Evolutionary conservation across 108 stramenopile genomes (phyloP), one percentile per base, ranked within the genome.

Genomic region (Mayamaea pseudoterrestris): DNA sequence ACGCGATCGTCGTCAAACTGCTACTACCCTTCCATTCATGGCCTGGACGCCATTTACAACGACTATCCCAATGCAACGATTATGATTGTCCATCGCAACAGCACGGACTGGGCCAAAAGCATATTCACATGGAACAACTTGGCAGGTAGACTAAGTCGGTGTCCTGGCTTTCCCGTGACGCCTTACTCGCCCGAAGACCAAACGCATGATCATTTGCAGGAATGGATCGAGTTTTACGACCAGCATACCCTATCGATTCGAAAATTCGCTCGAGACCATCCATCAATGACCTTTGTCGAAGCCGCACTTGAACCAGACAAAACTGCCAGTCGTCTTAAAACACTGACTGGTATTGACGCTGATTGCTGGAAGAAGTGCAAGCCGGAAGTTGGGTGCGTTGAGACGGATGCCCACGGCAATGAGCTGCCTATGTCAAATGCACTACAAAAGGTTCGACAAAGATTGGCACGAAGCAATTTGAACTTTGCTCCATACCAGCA

Each of bases 221-320:
- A 42, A 28, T 35, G 32, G 20, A 34, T 24, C 11, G 35, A 62
- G 6, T 74, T 74, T 41, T 74, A 74, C 34, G 42, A 70, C 23
- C 61, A 65, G 27, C 65, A 74, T 35, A 70, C 68, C 14, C 54
- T 66, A 26, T 66, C 58, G 37, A 63, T 74, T 30, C 60, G 73
- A 26, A 53, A 67, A 30, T 74, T 74, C 52, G 73, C 63, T 13
- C 20, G 60, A 49, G 29, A 55, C 9, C 68, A 74, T 59, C 47
- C 57, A 17, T 59, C 68, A 1, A 31, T 74, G 52, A 74, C 66
- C 9, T 74, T 70, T 49, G 55, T 74, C 5, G 73, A 74, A 30
- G 60, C 65, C 11, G 35, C 55, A 41, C 53, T 74, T 9, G 73
- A 74, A 27, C 47, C 55, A 35, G 27, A 50, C 12, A 53, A 63